Evolutionary conservation across 345 rosid species (phyloP).

Genomic region (Lepidium africanum): DNA sequence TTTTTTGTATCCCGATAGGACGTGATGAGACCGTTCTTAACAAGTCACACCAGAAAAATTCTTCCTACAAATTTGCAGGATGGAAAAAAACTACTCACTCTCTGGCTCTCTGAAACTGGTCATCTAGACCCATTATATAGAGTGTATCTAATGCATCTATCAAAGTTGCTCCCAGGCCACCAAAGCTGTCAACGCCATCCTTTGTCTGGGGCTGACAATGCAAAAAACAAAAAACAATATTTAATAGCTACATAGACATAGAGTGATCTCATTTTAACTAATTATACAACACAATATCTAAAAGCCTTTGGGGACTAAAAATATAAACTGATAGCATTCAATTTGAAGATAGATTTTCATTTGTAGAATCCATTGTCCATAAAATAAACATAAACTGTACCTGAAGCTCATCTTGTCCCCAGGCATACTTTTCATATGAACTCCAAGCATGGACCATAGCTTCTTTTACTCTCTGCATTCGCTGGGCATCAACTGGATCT

Average conservation of each 20-base stretch:
- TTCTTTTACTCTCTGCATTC: constrained; percentile 84
- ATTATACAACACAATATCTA: not conserved
- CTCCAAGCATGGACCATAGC: constrained; percentile 98
- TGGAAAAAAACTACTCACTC: constrained; percentile 53
- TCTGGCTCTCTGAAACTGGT: constrained; percentile 81
- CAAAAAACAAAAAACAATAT: not conserved
- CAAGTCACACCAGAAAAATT: not conserved
- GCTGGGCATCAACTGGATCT: constrained; percentile 53
- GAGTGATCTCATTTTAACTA: not conserved
- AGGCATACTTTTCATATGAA: constrained; percentile 90
- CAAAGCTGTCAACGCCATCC: constrained; percentile 91
- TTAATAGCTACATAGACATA: not conserved
- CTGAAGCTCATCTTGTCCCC: constrained; percentile 98
- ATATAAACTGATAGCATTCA: not conserved
- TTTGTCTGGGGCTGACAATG: constrained; percentile 68
- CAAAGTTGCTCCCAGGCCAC: constrained; percentile 95
- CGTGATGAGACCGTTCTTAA: not conserved
- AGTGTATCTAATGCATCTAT: constrained; percentile 80
- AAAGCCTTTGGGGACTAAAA: not conserved
- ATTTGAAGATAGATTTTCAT: not conserved
- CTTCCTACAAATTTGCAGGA: not conserved
- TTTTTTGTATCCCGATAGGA: not conserved
- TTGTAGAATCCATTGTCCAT: not conserved
- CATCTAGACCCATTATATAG: constrained; percentile 85
- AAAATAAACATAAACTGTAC: constrained; percentile 25